Evolutionary conservation across 805 yeast species (phyloP).

Genomic region (Blastobotrys muscicola): DNA sequence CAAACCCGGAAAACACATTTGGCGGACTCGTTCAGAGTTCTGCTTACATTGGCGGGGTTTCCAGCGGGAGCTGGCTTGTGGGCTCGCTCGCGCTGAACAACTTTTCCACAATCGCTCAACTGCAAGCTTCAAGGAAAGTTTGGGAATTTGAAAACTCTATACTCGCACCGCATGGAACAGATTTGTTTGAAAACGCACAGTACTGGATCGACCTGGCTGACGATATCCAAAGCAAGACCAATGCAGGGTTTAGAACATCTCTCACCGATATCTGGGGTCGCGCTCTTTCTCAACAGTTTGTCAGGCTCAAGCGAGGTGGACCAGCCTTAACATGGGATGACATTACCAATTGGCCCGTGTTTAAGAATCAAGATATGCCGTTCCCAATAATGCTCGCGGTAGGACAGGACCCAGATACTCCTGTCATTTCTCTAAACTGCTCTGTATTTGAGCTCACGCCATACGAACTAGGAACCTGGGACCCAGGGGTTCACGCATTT

Average conservation of each 20-base stretch:
- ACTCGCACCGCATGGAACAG: slow-evolving; percentile 52
- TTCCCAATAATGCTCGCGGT: slow-evolving; percentile 56
- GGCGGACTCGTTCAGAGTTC: slow-evolving; percentile 69
- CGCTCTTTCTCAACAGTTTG: slow-evolving; percentile 61
- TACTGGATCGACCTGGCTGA: slow-evolving; percentile 38
- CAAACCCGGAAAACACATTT: slow-evolving; percentile 42
- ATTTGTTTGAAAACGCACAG: slow-evolving; percentile 41
- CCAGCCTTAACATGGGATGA: slow-evolving; percentile 52
- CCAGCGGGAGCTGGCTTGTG: slow-evolving; percentile 81
- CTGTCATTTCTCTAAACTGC: slow-evolving; percentile 51
- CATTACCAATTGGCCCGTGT: slow-evolving; percentile 51
- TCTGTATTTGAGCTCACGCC: slow-evolving; percentile 51
- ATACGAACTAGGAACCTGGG: slow-evolving; percentile 82
- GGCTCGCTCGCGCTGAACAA: slow-evolving; percentile 60
- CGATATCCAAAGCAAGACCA: slow-evolving; percentile 42
- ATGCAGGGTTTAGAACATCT: slow-evolving; percentile 61
- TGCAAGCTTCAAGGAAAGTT: slow-evolving; percentile 38
- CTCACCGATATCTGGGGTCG: slow-evolving; percentile 80
- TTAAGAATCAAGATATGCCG: slow-evolving; percentile 55
- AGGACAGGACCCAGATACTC: slow-evolving; percentile 37
- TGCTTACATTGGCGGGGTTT: slow-evolving; percentile 64
- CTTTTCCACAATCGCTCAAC: slow-evolving; percentile 60
- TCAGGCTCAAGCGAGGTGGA: slow-evolving; percentile 52
- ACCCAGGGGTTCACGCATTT: slow-evolving; percentile 58
- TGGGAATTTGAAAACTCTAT: slow-evolving; percentile 66